Evolutionary conservation across 1,284 basidiomycete species (phyloP), one percentile per base, ranked within the genome.

Genomic region (Malassezia brasiliensis): DNA sequence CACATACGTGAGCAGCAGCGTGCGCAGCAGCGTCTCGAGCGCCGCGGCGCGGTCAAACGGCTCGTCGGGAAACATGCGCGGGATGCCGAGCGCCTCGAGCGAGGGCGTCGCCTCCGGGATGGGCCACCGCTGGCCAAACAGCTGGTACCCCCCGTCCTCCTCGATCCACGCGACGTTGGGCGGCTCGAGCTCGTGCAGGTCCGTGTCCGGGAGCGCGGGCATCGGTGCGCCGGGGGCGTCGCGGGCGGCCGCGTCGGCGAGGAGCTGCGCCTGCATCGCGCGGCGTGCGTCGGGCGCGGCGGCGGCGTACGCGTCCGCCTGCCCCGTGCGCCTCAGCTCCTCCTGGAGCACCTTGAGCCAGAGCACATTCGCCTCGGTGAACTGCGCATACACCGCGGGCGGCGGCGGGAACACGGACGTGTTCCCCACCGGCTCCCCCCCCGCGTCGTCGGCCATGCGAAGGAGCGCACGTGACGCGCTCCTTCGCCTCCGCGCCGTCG

Each of bases 21-120:
- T 78, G 36, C 60, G 76, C 9, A 74, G 65, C 15, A 74, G 64
- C n/a, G 54, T 72, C 5, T 66, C 68, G 40, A 64, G 64, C 37
- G 46, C 47, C 25, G 5, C 35, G 35, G 5, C n/a, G 15, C 28
- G 30, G 19, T 12, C 37, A 40, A 9, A 35, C 6, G 12, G 14
- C 10, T 22, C 36, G 8, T 12, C 32, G 1, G 52, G 47, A 25
- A 49, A 66, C 11, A 69, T 46, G 14, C 61, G 64, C 3, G 64
- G 60, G 31, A 71, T 66, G 28, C 67, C 67, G 10, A 64, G 63
- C 47, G 69, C 50, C 35, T 66, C 63, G 4, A 69, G 50, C 30
- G 65, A 61, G 5, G 67, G 69, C 17, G 61, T 59, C 12, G 57
- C 48, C 22, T 72, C 69, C 0, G 67, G 67, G 2, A 70, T 68